Evolutionary conservation across 805 yeast genomes (phyloP).

Genomic region (Cyberlindnera misumaiensis): DNA sequence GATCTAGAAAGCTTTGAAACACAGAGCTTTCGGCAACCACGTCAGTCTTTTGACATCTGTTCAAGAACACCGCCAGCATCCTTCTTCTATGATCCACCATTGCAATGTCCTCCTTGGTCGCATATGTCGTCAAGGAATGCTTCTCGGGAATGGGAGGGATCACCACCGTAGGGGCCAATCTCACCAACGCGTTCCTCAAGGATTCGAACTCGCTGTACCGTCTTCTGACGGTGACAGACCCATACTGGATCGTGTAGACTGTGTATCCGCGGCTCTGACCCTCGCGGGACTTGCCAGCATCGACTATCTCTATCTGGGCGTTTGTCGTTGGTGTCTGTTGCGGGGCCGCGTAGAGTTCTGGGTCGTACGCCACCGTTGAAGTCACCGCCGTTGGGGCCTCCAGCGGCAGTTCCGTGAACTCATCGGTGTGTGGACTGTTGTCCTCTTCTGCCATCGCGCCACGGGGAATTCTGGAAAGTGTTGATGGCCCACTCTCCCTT

Average conservation of each 20-base stretch:
- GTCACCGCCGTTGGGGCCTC: neutral
- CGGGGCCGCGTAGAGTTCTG: conserved; percentile 19
- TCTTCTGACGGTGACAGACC: conserved; percentile 63
- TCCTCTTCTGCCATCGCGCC: conserved; percentile 23
- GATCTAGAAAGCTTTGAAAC: conserved; percentile 76
- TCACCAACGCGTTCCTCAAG: conserved; percentile 61
- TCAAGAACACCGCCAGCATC: conserved; percentile 72
- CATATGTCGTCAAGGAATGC: conserved; percentile 47
- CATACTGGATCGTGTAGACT: conserved; percentile 68
- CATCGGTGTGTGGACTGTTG: conserved; percentile 22
- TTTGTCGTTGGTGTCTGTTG: too few species aligned
- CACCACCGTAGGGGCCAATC: conserved; percentile 71
- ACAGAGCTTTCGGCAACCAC: conserved; percentile 55
- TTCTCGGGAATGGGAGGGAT: conserved; percentile 94
- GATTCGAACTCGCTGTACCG: conserved; percentile 91
- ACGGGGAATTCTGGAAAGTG: neutral
- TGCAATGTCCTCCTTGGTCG: conserved; percentile 34
- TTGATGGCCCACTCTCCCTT: too few species aligned
- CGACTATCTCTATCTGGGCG: conserved; percentile 43
- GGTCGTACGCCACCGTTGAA: conserved; percentile 23
- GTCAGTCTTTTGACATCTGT: conserved; percentile 59
- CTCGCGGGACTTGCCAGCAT: conserved; percentile 83
- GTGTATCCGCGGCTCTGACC: conserved; percentile 71
- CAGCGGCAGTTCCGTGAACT: conserved; percentile 23
- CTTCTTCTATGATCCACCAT: conserved; percentile 68